Evolutionary conservation across 805 yeast genomes (phyloP), one percentile per base, ranked within the genome.

Genomic region (Sugiyamaella valdiviana): DNA sequence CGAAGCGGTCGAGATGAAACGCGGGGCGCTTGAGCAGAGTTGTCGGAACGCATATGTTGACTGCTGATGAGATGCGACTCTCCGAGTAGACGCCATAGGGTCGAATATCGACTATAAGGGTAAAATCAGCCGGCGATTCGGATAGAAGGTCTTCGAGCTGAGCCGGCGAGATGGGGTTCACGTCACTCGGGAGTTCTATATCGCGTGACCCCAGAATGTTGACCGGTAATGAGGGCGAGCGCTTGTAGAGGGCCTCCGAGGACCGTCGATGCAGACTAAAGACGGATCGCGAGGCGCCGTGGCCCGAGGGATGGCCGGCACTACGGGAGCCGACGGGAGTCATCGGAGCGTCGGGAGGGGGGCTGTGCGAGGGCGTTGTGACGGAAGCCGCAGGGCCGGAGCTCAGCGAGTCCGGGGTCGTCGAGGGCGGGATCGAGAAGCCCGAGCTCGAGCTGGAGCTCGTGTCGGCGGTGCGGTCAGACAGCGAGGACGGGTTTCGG

Each of bases 21-120:
- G 82, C 83, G 26, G 80, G 70, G 54, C 98, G 75, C 62, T 82
- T 85, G 53, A 90, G 68, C 38, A 90, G 70, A 0, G 97, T 90
- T n/a, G 95, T 83, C 1, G 98, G 97, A 12, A 90, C 67, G 63
- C 95, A 86, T 35, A 91, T 75, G 62, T 87, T 87, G 40, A 86
- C 70, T 0, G 97, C 77, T 38, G 75, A 70, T 3, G 57, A 59
- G 10, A 91, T 64, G 52, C 82, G 88, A 2, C 73, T 61, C 51
- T 72, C 75, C 39, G 81, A 74, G 61, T 70, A 87, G 49, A 85
- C 91, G 20, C 85, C 80, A 61, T 81, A 87, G 0, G 96, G 86
- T 48, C 98, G 70, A 9, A 85, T 82, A 62, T 90, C 98, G 14
- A 88, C 68, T 2, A 84, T 58, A n/a, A 86, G 56, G 32, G 32